Base-by-base conservation (phyloP, 345 rosid genomes). In the Erysimum cheiranthoides region DNA sequence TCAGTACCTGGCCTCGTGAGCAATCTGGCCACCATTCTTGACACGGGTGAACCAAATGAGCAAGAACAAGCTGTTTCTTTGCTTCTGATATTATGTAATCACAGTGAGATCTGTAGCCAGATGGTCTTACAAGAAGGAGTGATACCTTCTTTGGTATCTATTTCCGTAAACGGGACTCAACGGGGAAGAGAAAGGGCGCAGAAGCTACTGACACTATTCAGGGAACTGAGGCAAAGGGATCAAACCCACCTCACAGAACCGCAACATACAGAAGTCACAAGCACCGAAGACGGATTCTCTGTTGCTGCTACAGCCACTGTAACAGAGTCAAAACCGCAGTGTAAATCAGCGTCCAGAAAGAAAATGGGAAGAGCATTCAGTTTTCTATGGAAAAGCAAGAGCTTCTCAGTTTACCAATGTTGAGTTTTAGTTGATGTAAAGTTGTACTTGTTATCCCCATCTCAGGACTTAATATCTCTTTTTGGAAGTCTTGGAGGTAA, bases 61-160 rank as follows among this genome's bases (percentile, higher is more conserved):
- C 99, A 95, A 80, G 99, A 92, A 78, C 98, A 90, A 72, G 85
- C 96, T 7, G 93, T 83, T 32, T 78, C 91, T 4, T 88, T 93
- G 80, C 93, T 95, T 73, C 25, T 89, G 53, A 71, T 83, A 25
- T 73, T 95, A 67, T 95, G 99, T 75, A 85, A 74, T 0, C 90
- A 92, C 45, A 88, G 84, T 58, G 97, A 95, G 57, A 72, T 79
- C 3, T 92, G 99, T 82, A 76, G 91, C 72, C 90, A 89, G 61
- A 76, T 95, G 88, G 97, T 90, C 39, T 73, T 95, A 64, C 99
- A 90, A 70, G 99, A 95, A 83, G 99, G 99, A 5, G 99, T 90
- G 25, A 92, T 95, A 66, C 99, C 99, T n/a, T 88, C 96, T 32
- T 73, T 95, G 61, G 99, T 95, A 67, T 95, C 99, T 13, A 83